Conservation (phyloP, 2,329 filamentous ascomycete species). For the Colletotrichum musae region DNA sequence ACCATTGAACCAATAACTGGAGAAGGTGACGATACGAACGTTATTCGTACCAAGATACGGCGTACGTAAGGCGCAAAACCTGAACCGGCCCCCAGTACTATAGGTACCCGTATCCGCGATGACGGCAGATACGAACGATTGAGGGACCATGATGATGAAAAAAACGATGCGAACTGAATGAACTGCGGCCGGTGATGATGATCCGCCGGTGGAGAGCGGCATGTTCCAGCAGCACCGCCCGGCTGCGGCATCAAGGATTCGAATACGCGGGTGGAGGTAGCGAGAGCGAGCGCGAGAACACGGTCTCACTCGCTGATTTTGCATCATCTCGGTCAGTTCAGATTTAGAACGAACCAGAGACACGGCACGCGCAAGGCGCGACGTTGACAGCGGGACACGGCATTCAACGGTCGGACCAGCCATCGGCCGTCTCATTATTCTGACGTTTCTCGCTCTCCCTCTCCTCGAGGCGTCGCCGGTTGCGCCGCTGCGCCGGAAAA, state of each 20-base stretch:
- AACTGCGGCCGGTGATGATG: conserved; percentile 9
- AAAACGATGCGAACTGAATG: background rate
- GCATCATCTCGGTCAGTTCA: background rate
- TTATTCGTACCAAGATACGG: background rate
- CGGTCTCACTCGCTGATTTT: background rate
- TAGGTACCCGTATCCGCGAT: conserved; percentile 21
- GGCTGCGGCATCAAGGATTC: conserved; percentile 12
- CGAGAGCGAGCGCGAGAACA: conserved; percentile 30
- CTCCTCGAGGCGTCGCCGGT: conserved; percentile 1
- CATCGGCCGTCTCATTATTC: conserved; percentile 13
- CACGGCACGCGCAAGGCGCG: conserved; percentile 4
- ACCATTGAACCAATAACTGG: background rate
- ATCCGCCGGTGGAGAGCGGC: conserved; percentile 19
- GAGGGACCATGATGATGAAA: background rate
- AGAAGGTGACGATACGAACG: background rate
- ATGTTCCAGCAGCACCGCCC: conserved; percentile 31
- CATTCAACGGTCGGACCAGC: conserved; percentile 25
- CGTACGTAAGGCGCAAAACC: background rate
- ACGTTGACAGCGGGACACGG: conserved; percentile 22
- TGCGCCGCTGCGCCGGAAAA: conserved; percentile 12
- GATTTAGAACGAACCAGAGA: conserved; percentile 13
- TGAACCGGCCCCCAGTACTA: too few relatives aligned
- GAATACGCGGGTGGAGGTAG: conserved; percentile 19
- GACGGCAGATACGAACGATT: conserved; percentile 15
- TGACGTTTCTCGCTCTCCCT: conserved; percentile 8